These are phyloP conservation scores for Daldinia loculata DNA, from an alignment of 495 filamentous ascomycete species.

Conservation along the genomic window DNA sequence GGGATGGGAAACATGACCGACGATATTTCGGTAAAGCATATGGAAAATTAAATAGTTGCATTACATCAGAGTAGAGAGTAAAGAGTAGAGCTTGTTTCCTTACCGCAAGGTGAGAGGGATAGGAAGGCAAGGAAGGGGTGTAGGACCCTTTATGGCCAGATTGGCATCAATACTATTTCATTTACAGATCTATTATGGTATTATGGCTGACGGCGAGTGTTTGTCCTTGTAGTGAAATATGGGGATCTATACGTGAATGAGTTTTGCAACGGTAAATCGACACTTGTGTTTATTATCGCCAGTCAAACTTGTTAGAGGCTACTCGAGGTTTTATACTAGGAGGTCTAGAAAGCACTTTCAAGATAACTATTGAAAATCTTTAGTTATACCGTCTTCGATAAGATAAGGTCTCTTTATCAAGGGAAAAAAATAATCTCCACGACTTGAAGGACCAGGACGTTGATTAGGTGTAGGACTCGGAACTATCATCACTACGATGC, in stretches of 20 bases:
- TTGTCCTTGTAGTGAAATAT: background rate
- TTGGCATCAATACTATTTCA: slow-evolving; percentile 30
- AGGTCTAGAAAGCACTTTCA: too few species aligned
- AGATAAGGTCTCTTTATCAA: too few species aligned
- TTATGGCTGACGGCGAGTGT: background rate
- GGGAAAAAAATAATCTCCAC: too few species aligned
- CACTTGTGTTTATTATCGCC: background rate
- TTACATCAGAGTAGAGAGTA: background rate
- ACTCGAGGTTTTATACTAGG: too few species aligned
- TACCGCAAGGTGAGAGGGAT: slow-evolving; percentile 24
- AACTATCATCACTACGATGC: too few species aligned
- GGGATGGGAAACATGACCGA: background rate
- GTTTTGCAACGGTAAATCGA: background rate
- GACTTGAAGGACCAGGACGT: too few species aligned
- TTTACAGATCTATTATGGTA: slow-evolving; percentile 2
- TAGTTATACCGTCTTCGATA: too few species aligned
- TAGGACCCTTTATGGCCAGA: slow-evolving; percentile 18
- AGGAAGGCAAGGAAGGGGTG: background rate
- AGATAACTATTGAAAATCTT: too few species aligned
- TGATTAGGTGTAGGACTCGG: too few species aligned
- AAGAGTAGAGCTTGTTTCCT: slow-evolving; percentile 9
- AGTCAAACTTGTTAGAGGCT: background rate
- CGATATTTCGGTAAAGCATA: slow-evolving; percentile 22
- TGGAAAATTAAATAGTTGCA: slow-evolving; percentile 12
- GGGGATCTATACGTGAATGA: too few species aligned